Conservation (phyloP, 1,284 basidiomycete species). For the Ganoderma lucidum region DNA sequence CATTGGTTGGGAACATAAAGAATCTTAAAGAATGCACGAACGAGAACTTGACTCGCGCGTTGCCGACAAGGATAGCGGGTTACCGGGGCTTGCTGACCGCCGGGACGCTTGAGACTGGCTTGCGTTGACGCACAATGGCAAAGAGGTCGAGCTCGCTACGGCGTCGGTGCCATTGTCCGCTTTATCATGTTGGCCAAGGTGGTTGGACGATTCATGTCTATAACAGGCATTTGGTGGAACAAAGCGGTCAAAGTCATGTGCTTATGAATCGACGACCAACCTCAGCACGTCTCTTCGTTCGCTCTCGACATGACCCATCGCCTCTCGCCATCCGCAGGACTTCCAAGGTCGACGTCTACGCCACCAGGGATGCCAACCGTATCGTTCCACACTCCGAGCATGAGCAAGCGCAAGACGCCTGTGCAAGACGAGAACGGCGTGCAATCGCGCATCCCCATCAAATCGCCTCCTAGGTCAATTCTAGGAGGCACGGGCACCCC, state of each 20-base stretch:
- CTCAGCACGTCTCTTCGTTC: not conserved
- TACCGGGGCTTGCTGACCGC: not conserved
- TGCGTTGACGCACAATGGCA: not conserved
- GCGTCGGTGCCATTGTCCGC: not conserved
- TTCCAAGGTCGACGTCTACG: constrained; percentile 11
- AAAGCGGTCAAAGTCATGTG: constrained; percentile 9
- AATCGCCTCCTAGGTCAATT: constrained; percentile 13
- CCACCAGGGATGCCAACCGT: constrained; percentile 23
- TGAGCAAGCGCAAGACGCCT: constrained; percentile 24
- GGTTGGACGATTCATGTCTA: not conserved
- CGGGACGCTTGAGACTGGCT: not conserved
- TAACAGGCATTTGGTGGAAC: constrained; percentile 5
- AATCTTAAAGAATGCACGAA: not conserved
- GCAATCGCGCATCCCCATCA: constrained; percentile 19
- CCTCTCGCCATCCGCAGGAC: constrained; percentile 13
- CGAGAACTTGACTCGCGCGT: not conserved
- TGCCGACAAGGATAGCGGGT: constrained; percentile 4
- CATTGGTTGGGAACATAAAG: not conserved
- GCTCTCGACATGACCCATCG: constrained; percentile 13
- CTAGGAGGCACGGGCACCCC: constrained; percentile 1
- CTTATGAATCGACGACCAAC: not conserved
- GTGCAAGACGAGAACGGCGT: constrained; percentile 25
- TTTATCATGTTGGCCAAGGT: not conserved
- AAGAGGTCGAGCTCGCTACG: not conserved
- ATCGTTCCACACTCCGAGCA: constrained; percentile 15